A percentile compares a stretch with the other conserved stretches of the same genome.
phyloP scores from a whole-genome alignment of 139 green algal species.

The Coccomyxa sp. region DNA sequence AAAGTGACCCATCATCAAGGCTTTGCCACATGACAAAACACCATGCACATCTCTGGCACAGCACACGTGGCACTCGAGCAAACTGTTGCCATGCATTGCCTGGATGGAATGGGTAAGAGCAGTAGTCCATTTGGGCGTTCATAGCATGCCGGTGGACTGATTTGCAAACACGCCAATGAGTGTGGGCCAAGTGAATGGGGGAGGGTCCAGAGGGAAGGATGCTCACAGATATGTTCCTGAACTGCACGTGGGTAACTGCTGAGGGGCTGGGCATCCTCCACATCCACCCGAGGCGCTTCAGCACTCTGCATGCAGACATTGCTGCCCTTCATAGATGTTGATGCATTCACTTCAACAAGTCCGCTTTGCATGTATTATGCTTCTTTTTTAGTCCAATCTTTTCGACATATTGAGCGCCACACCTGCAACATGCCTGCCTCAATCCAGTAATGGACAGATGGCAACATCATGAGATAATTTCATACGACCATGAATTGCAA shows the following conservation, averaged over 20 bases:
- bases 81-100: neutral
- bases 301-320: neutral
- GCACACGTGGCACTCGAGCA: too few relatives aligned
- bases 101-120: neutral
- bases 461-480: neutral
- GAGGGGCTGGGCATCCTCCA: conserved; percentile 4
- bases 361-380: neutral
- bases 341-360: neutral
- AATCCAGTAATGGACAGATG: neutral
- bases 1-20: neutral
- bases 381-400: too few relatives aligned
- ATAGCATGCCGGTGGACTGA: too few relatives aligned
- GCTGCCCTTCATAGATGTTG: neutral
- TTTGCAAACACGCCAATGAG: too few relatives aligned
- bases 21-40: neutral
- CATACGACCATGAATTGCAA: neutral
- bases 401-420: too few relatives aligned
- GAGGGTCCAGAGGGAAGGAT: neutral
- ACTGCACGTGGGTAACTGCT: conserved; percentile 24
- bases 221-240: conserved; percentile 35
- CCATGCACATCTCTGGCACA: neutral
- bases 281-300: neutral
- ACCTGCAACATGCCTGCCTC: too few relatives aligned
- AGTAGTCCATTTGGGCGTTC: too few relatives aligned
- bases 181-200: neutral